Percentiles rank a stretch among this genome's conserved stretches.
Conservation (phyloP, 805 yeast genomes). For the Pichia heedii region DNA sequence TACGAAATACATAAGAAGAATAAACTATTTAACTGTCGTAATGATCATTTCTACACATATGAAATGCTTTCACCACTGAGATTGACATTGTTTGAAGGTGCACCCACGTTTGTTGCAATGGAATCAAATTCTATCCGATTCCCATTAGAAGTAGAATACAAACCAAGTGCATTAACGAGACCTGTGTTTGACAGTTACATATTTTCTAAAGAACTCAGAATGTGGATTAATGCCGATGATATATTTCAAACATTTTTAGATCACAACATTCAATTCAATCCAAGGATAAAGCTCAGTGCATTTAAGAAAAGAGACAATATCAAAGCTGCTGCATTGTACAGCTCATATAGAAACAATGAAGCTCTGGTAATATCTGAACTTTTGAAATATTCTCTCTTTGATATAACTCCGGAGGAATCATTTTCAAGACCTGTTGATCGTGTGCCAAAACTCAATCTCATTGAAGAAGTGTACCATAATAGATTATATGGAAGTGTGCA, state of each 20-base stretch:
- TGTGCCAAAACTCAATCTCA: neutral
- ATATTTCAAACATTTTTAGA: neutral
- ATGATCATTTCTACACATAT: slow-evolving; percentile 44
- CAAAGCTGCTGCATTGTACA: neutral
- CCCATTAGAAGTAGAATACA: slow-evolving; percentile 7
- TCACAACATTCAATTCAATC: neutral
- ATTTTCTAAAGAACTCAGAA: slow-evolving; percentile 2
- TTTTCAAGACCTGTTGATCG: neutral
- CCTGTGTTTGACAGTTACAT: slow-evolving; percentile 4
- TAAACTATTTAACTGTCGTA: slow-evolving; percentile 42
- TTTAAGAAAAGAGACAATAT: neutral
- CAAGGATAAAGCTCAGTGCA: neutral
- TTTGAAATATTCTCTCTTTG: neutral
- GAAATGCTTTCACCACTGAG: slow-evolving; percentile 45
- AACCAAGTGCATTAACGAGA: neutral
- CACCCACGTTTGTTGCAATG: slow-evolving; percentile 47
- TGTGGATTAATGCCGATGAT: slow-evolving; percentile 5
- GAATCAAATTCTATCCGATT: neutral
- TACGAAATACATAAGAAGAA: slow-evolving; percentile 2
- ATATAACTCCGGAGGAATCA: neutral
- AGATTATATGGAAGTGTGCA: neutral
- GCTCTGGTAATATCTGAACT: neutral
- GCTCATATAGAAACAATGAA: neutral
- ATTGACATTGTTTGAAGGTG: slow-evolving; percentile 47
- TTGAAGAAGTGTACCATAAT: slow-evolving; percentile 3